Base-by-base conservation (phyloP, 306 rosid species). In the Hippophae rhamnoides region DNA sequence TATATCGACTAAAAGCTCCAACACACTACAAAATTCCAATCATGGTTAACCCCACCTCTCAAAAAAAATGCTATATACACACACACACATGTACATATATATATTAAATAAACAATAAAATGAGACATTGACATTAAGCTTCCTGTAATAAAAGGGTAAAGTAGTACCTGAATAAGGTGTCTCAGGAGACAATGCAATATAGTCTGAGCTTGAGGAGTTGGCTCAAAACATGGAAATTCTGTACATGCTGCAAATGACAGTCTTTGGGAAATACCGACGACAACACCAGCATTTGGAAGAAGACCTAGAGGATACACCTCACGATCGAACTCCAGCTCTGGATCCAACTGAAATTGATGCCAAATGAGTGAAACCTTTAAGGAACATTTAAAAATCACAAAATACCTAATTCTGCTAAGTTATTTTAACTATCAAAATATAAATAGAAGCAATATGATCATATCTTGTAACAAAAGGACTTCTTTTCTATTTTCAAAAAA, bases 321-420 rank as follows among this genome's bases (percentile, higher is more conserved):
- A n/a, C 96, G 96, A 74, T 92, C 98, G 51, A 92, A 92, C 82
- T 92, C 98, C 75, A 85, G 89, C 81, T 92, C 98, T 3, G 98
- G 98, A 72, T 92, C 98, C 98, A 87, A 72, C 98, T 92, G 62
- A 68, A 77, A 69, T 60, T 46, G 52, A 75, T 23, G 13, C 55
- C 27, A 53, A 73, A 58, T 61, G 55, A 74, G 56, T 57, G 41
- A 52, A 63, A 26, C 66, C 64, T 50, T 68, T 65, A 74, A 50
- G 42, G 62, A 5, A 54, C 58, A 69, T 41, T 8, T 66, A 67
- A 27, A 72, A 56, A 59, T 58, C 52, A 63, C 54, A 64, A 50
- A 60, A 62, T 31, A 25, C 60, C 12, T 54, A 48, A 10, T 69
- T 57, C 69, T 52, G 57, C 41, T 10, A 68, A 49, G 68, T 64